Evolutionary conservation across 1,284 basidiomycete species (phyloP), one percentile per base, ranked within the genome.

Genomic region (Austropuccinia psidii): DNA sequence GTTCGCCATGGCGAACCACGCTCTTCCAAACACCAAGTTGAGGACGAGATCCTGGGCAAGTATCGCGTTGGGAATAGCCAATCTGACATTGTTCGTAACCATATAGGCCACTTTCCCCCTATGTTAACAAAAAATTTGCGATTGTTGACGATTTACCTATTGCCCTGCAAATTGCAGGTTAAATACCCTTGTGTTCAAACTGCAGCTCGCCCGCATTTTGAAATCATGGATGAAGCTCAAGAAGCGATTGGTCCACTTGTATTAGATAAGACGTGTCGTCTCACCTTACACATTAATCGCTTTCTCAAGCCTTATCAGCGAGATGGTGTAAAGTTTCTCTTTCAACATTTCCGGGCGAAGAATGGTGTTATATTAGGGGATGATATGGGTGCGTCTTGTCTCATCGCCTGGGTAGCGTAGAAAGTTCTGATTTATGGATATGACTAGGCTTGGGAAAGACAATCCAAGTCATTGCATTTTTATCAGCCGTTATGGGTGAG

Each of bases 251-350:
- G 45, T 37, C 35, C 68, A 3, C 47, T 72, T 19, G 9, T n/a
- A 21, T 39, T 72, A 9, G 47, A 31, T 17, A 19, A 39, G 45
- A 35, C 31, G 33, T 55, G 47, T 35, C 19, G 45, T 15, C 58
- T 72, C 17, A 72, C 68, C 7, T n/a, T n/a, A 41, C 60, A 57
- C 21, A 72, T 72, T 15, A 72, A 72, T 39, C 57, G 58, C 19
- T 72, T 72, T 43, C 37, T 72, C 8, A 57, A 60, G 27, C 47
- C 68, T 52, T 72, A 72, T 49, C 68, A 72, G 43, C 68, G 68
- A 29, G 68, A 72, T 62, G 68, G 68, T 39, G 68, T 72, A 33
- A 72, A 72, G 47, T 72, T 72, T 37, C 45, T 72, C 35, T 60
- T 72, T 13, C 15, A 60, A 37, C 68, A 72, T 21, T 72, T 27